Conservation (phyloP, 192 early-diverging fungal species). For the Spizellomyces punctatus region DNA sequence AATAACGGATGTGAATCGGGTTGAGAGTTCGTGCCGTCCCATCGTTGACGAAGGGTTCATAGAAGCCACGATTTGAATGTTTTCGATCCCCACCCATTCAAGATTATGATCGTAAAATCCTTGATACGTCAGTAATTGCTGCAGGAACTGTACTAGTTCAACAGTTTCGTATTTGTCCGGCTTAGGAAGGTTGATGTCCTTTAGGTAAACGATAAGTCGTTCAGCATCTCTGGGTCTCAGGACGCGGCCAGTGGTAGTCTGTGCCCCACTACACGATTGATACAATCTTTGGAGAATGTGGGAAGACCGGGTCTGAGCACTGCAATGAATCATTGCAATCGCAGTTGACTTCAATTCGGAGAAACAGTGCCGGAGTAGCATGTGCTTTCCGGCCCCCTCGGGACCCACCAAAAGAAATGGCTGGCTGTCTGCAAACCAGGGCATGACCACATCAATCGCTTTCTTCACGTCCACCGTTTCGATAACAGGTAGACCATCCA, state of each 20-base stretch:
- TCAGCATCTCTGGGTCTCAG: slow-evolving; percentile 59
- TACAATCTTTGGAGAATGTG: slow-evolving; percentile 56
- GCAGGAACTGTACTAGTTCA: slow-evolving; percentile 59
- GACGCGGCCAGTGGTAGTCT: slow-evolving; percentile 50
- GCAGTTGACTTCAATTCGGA: slow-evolving; percentile 37
- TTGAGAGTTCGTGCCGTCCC: slow-evolving; percentile 52
- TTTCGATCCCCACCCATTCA: slow-evolving; percentile 62
- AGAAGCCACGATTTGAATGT: slow-evolving; percentile 60
- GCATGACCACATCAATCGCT: slow-evolving; percentile 49
- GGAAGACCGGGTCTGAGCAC: slow-evolving; percentile 55
- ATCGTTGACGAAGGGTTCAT: slow-evolving; percentile 57
- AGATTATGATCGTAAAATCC: slow-evolving; percentile 57
- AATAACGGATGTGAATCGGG: slow-evolving; percentile 58
- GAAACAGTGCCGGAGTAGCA: slow-evolving; percentile 57
- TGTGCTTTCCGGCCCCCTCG: slow-evolving; percentile 59
- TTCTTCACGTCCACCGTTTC: slow-evolving; percentile 53
- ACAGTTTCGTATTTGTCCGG: slow-evolving; percentile 66
- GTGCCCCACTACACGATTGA: slow-evolving; percentile 50
- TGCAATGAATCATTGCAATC: slow-evolving; percentile 59
- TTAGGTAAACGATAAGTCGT: slow-evolving; percentile 57
- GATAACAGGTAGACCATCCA: slow-evolving; percentile 50
- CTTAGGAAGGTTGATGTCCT: slow-evolving; percentile 62
- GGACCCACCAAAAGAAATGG: slow-evolving; percentile 58
- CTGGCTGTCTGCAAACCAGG: slow-evolving; percentile 51
- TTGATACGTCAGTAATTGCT: slow-evolving; percentile 60